Base-by-base conservation (phyloP, 257 asterid species). In the Ophiorrhiza pumila region DNA sequence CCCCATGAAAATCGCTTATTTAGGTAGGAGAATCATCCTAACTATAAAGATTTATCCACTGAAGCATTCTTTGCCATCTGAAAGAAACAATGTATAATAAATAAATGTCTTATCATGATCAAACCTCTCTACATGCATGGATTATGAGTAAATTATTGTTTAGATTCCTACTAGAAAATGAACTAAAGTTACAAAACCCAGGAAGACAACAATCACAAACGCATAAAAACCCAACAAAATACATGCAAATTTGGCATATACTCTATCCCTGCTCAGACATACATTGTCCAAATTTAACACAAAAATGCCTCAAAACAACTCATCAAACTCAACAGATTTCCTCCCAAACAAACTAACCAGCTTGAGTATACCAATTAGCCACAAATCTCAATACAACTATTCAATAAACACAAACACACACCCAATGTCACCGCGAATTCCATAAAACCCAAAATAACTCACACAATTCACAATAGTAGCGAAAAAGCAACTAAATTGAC, bases 261-360 rank as follows among this genome's bases (percentile, higher is more conserved):
- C 35, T 35, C 25, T 15, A 27, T 47, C 53, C 29, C 23, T 39
- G 31, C 9, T 63, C 42, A 57, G 25, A 61, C 39, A 61, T 29
- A 77, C 87, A 77, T 83, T 83, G 80, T 71, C 75, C 49, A 39
- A 65, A 67, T 20, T 72, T 67, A 70, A 25, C 71, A 43, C 57
- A 22, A 50, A 70, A 62, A 47, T 8, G 55, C 65, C 59, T 41
- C 68, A 59, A 72, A 66, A 50, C 72, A 65, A 45, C 69, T 50
- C 65, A 29, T 12, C 45, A 45, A 69, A 58, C 55, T 76, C 34
- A 37, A 31, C 50, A 10, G 31, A 22, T 22, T 56, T 46, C 22
- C 45, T 23, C 49, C 35, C 45, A 53, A 29, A 41, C 43, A 17
- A 42, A 39, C 71, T 63, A 74, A 58, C 57, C 71, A 61, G 39